Evolutionary conservation across 345 rosid species (phyloP), one percentile per base, ranked within the genome.

Genomic region (Lagerstroemia speciosa): DNA sequence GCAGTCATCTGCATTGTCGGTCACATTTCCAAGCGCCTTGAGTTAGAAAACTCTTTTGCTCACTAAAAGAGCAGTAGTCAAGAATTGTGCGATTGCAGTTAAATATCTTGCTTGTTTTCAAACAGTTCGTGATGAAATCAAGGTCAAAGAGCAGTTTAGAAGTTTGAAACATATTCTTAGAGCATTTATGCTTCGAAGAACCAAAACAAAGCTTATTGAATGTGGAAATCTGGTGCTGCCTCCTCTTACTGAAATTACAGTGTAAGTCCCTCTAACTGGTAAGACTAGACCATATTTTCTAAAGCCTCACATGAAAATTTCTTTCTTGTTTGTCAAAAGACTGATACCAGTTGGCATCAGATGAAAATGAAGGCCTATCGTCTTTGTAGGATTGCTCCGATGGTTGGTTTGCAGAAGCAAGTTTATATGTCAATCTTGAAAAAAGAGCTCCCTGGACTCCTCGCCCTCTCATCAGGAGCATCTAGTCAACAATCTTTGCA

Each of bases 131-230:
- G 78, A 76, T 70, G 80, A 76, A 62, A 67, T 77, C 32, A 70
- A 73, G 74, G 76, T 67, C 66, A 83, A 80, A 69, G 82, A 79
- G 55, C 80, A 79, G 27, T 84, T 79, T 73, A 80, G 76, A 73
- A 81, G 69, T 65, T 77, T 92, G 77, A 90, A 88, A 69, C 74
- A 64, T 70, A 69, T 88, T 68, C 67, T 90, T 73, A 81, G 80
- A 64, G 95, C 93, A 71, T 92, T 92, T 73, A 92, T 92, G 98
- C 86, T 92, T 71, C 82, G 90, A 60, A 83, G 98, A 72, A 88
- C 96, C 66, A 92, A 91, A 79, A 69, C 87, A 64, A 75, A 79
- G 80, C 98, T 90, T 50, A 80, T 90, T 15, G 81, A 85, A 78
- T 69, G 82, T 75, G 98, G 98, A 73, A 78, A 79, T 79, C 74